Evolutionary conservation across 2,329 filamentous ascomycete species (phyloP), one percentile per base, ranked within the genome.

Genomic region (Ophiocordyceps camponoti-leonardi): DNA sequence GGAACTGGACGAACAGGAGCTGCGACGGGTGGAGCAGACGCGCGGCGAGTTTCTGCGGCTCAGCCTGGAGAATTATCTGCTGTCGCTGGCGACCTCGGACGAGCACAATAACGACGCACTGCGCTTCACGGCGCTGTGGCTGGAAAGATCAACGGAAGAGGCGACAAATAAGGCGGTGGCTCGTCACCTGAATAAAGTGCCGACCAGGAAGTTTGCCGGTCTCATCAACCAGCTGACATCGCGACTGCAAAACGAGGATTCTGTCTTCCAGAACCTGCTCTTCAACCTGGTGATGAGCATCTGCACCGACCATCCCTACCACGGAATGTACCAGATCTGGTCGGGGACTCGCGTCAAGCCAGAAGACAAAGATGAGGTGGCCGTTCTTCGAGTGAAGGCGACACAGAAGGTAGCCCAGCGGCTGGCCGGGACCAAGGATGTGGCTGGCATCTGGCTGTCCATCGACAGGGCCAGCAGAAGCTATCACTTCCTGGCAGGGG

Each of bases 181-280:
- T 46, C 77, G 74, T 48, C 68, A 87, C 55, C 67, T 98, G 16
- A 63, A 68, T 4, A 70, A 76, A 44, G 90, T 96, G 0, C 83
- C 90, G 2, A 94, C 86, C 48, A 77, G 85, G 49, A 98, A 98
- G 57, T 94, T 99, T 58, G 90, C 87, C 1, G 67, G 83, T 4
- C 68, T 98, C 44, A 94, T 94, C 79, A 98, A 95, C 56, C 92
- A 99, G 60, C 73, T 98, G 30, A 90, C 88, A 6, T 98, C 93
- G n/a, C 80, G 92, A 8, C 67, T 98, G 6, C 79, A 94, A 49
- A 77, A 84, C 49, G 73, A 80, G 30, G 63, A 72, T 1, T 73
- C 71, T 1, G 70, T 72, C 16, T 98, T 99, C 56, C 92, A 98
- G 56, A 71, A 68, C 39, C 69, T 90, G 1, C 68, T 99, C 2